phyloP scores from a whole-genome alignment of 1,284 basidiomycete species.

The Inonotus hispidus region DNA sequence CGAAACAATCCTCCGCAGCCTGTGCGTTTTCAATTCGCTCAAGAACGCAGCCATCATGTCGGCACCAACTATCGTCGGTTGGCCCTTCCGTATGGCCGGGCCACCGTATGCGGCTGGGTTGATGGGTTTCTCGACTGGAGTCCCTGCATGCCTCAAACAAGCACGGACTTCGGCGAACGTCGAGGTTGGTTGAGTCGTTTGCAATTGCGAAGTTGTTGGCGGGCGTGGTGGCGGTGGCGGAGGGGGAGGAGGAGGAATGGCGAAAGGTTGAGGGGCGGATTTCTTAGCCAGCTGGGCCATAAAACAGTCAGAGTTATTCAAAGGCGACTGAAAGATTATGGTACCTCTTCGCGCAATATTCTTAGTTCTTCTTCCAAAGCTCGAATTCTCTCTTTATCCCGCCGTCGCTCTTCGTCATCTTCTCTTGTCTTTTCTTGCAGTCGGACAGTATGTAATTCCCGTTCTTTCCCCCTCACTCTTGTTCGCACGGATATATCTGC shows the following conservation, averaged over 20 bases:
- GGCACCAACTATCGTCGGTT: slow-evolving; percentile 62
- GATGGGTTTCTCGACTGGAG: slow-evolving; percentile 59
- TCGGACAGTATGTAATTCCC: slow-evolving; percentile 49
- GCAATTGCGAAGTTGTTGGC: not conserved
- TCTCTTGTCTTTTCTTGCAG: slow-evolving; percentile 34
- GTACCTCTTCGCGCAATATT: slow-evolving; percentile 57
- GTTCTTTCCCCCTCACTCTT: slow-evolving; percentile 49
- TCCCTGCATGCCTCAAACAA: slow-evolving; percentile 50
- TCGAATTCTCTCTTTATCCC: slow-evolving; percentile 59
- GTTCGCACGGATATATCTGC: slow-evolving; percentile 7
- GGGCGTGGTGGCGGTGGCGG: slow-evolving; percentile 40
- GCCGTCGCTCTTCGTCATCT: slow-evolving; percentile 38
- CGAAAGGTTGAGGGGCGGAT: slow-evolving; percentile 25
- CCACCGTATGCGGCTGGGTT: slow-evolving; percentile 35
- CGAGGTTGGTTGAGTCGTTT: slow-evolving; percentile 17
- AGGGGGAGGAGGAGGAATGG: slow-evolving; percentile 25
- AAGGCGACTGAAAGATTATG: slow-evolving; percentile 18
- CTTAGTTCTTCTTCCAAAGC: slow-evolving; percentile 63
- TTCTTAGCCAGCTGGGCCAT: slow-evolving; percentile 44
- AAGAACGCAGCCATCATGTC: slow-evolving; percentile 80
- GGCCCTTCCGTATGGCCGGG: slow-evolving; percentile 40
- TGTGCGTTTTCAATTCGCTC: slow-evolving; percentile 69
- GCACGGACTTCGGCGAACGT: slow-evolving; percentile 57
- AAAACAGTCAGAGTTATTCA: slow-evolving; percentile 6
- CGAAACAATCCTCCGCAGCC: slow-evolving; percentile 47